Evolutionary conservation across 805 yeast species (phyloP), one percentile per base, ranked within the genome.

Genomic region (Yarrowia yakushimensis): DNA sequence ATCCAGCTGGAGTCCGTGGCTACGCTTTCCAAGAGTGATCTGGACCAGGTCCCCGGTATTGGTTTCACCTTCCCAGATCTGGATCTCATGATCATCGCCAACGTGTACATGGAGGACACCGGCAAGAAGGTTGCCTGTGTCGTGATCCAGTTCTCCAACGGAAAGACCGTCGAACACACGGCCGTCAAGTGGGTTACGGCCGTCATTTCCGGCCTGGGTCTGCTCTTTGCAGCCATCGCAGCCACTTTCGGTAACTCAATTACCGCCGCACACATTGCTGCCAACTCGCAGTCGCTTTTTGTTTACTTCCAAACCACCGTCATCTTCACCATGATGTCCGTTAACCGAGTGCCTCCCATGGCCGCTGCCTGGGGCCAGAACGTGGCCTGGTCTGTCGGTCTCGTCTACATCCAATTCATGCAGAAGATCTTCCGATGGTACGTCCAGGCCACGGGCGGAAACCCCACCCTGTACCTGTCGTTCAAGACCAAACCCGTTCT

Each of bases 181-280:
- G 88, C 88, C 67, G 91, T 87, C 63, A 87, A 88, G 74, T 92
- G 97, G 97, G 96, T 90, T 41, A 90, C 97, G 18, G 97, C 97
- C 1, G 86, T 87, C 20, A 79, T 91, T 69, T 90, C 96, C 1
- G 97, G 97, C 66, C 73, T 89, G 30, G 97, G 97, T n/a, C 74
- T 92, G 64, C 75, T 91, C 46, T 80, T 86, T 17, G 88, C 96
- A n/a, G 92, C 96, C 5, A 66, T 87, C n/a, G 78, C 90, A 65
- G 85, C 96, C 4, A 82, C 92, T 4, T 86, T 87, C 72, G 97
- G 97, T 63, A 88, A 88, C 73, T 88, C 96, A 9, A 85, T 86
- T 63, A 90, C 97, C 9, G 96, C 97, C 12, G 86, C 96, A 18
- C 92, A 89, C 72, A 83, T 92, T 67, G 84, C 96, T 18, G 96